Evolutionary conservation across 169 alveolate species (phyloP).

Genomic region (Cryptosporidium baileyi): DNA sequence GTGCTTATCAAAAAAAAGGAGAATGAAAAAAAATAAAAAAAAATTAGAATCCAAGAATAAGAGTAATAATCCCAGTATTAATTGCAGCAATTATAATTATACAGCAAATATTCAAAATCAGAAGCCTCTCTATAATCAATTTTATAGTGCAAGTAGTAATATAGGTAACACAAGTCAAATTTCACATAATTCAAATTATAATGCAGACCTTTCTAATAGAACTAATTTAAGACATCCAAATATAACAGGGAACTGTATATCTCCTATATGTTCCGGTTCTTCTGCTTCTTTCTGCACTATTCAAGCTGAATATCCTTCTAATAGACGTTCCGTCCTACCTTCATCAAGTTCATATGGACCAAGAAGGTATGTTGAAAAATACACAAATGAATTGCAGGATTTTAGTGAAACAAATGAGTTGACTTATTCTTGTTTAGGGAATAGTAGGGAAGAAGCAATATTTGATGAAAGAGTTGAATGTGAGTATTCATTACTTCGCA

Average conservation of each 20-base stretch:
- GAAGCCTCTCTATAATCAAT: constrained; percentile 52
- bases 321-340: constrained; percentile 62
- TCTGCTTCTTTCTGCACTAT: constrained; percentile 59
- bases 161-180: not conserved
- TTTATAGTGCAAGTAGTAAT: constrained; percentile 51
- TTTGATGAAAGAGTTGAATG: not conserved
- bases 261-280: constrained; percentile 62
- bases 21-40: constrained; percentile 4
- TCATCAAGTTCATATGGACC: constrained; percentile 70
- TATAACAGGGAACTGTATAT: constrained; percentile 37
- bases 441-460: constrained; percentile 5
- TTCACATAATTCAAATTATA: not conserved
- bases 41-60: not conserved
- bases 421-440: constrained; percentile 55
- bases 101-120: not conserved
- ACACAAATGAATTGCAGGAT: not conserved
- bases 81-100: not conserved
- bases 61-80: not conserved
- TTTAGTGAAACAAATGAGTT: constrained; percentile 14
- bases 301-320: constrained; percentile 60
- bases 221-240: constrained; percentile 53
- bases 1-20: constrained; percentile 43
- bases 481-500: not conserved
- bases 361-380: constrained; percentile 69
- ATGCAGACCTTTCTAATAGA: not conserved